Percentiles rank a stretch among this genome's conserved stretches.
These are phyloP conservation scores for Penicillium sumatraense DNA, from an alignment of 2,329 filamentous ascomycete genomes.

Conservation along the genomic window DNA sequence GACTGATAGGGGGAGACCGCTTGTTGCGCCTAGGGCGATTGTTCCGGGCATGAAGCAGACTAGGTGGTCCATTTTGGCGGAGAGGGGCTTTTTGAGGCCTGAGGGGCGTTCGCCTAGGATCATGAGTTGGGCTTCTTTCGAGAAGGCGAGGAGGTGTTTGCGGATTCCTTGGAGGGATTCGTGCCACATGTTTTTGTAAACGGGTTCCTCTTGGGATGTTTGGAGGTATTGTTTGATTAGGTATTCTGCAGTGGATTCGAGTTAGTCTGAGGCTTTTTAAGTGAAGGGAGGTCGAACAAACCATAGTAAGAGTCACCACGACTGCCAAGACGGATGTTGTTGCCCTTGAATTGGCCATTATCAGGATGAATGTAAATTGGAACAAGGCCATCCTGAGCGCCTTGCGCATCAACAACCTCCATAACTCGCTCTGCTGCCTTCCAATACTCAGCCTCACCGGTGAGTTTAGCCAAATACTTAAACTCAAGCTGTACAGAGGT, in stretches of 20 bases:
- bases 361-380: conserved; percentile 89
- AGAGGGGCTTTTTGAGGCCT: conserved; percentile 69
- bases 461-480: conserved; percentile 94
- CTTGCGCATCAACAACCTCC: conserved; percentile 83
- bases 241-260: conserved; percentile 70
- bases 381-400: conserved; percentile 77
- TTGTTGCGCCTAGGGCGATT: conserved; percentile 85
- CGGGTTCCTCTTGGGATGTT: conserved; percentile 79
- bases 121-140: conserved; percentile 77
- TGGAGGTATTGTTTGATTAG: conserved; percentile 98
- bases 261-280: too few species aligned
- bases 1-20: conserved; percentile 73
- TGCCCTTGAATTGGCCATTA: conserved; percentile 76
- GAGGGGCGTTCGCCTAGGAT: conserved; percentile 83
- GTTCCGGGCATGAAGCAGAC: conserved; percentile 98
- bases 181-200: conserved; percentile 93
- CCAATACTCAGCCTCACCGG: conserved; percentile 92
- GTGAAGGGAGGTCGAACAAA: conserved; percentile 36
- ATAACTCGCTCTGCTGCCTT: conserved; percentile 89
- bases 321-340: conserved; percentile 89
- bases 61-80: conserved; percentile 96
- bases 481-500: conserved; percentile 93
- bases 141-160: conserved; percentile 91
- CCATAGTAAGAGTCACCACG: conserved; percentile 95
- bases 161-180: conserved; percentile 83